phyloP scores from a whole-genome alignment of 179 eudicot species.

The Corrigiola litoralis region DNA sequence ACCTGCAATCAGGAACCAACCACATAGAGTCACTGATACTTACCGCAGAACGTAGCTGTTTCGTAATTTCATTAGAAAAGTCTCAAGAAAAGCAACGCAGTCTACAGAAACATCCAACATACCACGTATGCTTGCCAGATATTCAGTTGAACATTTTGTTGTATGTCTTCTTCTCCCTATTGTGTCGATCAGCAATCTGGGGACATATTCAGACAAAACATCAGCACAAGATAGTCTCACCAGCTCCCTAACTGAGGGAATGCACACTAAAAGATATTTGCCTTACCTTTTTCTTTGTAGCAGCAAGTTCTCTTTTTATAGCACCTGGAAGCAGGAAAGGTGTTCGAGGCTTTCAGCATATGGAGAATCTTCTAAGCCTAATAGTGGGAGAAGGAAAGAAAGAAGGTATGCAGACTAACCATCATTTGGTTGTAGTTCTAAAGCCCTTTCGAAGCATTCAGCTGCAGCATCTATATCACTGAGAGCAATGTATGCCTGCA shows the following conservation, averaged over 20 bases:
- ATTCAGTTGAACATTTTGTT: slow-evolving; percentile 63
- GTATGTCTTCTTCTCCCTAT: slow-evolving; percentile 69
- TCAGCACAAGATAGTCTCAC: background rate
- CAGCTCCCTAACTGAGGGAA: background rate
- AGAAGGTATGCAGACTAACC: slow-evolving; percentile 27
- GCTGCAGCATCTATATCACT: slow-evolving; percentile 69
- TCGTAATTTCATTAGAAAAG: background rate
- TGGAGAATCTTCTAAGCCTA: background rate
- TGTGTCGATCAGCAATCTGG: slow-evolving; percentile 74
- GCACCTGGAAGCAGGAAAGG: slow-evolving; percentile 34
- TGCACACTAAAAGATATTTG: background rate
- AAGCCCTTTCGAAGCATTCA: slow-evolving; percentile 63
- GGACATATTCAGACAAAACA: slow-evolving; percentile 8
- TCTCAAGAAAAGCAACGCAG: background rate
- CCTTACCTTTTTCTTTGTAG: slow-evolving; percentile 66
- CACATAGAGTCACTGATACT: background rate
- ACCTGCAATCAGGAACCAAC: background rate
- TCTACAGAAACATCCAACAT: background rate
- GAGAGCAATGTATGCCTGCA: slow-evolving; percentile 70
- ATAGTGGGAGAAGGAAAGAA: background rate
- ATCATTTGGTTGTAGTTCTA: slow-evolving; percentile 71
- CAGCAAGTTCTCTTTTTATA: slow-evolving; percentile 71
- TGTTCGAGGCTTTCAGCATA: background rate
- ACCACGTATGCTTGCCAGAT: background rate
- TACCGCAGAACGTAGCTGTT: background rate